Evolutionary conservation across 345 rosid species (phyloP), one percentile per base, ranked within the genome.

Genomic region (Dimocarpus longan): DNA sequence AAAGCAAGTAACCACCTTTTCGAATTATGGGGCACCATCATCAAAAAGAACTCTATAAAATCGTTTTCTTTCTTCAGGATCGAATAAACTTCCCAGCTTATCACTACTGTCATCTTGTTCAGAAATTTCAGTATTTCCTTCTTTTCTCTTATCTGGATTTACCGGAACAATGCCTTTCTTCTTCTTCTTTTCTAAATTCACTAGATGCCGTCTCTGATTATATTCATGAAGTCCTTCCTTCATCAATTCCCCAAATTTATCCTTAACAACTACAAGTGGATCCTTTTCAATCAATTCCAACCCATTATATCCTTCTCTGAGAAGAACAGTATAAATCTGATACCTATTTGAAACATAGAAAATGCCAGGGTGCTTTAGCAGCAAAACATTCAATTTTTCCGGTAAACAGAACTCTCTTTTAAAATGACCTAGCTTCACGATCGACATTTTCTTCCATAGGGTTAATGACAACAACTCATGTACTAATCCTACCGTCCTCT

Each of bases 161-260:
- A 75, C 70, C n/a, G 76, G 68, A 74, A 18, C 81, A 22, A 89
- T 81, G 78, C 89, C 87, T 81, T 86, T 89, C 82, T 84, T 92
- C 89, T 83, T 89, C 76, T 84, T 85, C 85, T 86, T 95, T 81
- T 95, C 98, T 73, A 88, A 40, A 84, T 95, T 95, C 78, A 73
- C 74, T 66, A 88, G 63, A 79, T 71, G 68, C 26, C 77, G 87
- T 79, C 97, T 90, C 22, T 66, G 86, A 72, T 93, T 93, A 77
- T 87, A 89, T 79, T 92, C 98, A 82, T 90, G 88, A 66, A 88
- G 91, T 6, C 99, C 99, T 77, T 92, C 97, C 80, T 91, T 93
- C 98, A 95, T 91, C 86, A 95, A 66, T 62, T 91, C 97, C 54
- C 98, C 97, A 79, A 88, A 92, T 80, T 90, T 93, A 79, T 90